These are phyloP conservation scores for Nakaseomyces delphensis DNA, from an alignment of 1,139 yeast genomes.

Conservation along the genomic window DNA sequence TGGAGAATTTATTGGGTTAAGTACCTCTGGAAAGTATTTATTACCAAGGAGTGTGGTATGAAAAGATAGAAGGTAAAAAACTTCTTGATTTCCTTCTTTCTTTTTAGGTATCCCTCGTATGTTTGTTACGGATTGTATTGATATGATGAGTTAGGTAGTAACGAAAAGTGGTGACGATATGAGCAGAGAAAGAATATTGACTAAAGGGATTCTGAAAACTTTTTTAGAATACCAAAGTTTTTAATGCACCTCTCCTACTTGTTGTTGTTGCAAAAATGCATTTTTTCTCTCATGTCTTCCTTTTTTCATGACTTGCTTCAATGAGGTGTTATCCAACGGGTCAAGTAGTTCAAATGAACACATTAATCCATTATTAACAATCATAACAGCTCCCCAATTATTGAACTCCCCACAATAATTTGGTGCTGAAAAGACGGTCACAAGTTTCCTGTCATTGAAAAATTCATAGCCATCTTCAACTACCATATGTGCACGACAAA, in stretches of 20 bases:
- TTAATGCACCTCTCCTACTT: background rate
- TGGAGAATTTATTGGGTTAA: no score
- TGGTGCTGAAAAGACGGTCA: constrained; percentile 89
- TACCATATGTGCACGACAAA: constrained; percentile 96
- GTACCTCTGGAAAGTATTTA: no score
- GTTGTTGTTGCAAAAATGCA: constrained; percentile 29
- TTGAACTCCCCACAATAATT: constrained; percentile 97
- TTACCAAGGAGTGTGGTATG: no score
- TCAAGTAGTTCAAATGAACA: constrained; percentile 96
- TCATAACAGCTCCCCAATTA: constrained; percentile 98
- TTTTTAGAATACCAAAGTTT: no score
- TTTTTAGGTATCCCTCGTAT: no score
- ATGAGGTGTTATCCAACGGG: constrained; percentile 82
- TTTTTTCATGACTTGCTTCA: constrained; percentile 79
- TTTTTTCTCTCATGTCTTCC: constrained; percentile 63
- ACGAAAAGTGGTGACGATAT: no score
- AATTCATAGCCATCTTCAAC: constrained; percentile 98
- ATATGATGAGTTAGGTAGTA: no score
- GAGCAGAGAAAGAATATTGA: no score
- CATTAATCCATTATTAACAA: constrained; percentile 87
- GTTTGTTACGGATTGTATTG: no score
- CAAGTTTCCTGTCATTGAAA: constrained; percentile 87
- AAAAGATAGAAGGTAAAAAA: no score
- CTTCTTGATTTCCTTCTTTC: no score
- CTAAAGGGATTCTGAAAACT: no score